Evolutionary conservation across 2,329 filamentous ascomycete species (phyloP).

Genomic region (Pseudopithomyces maydicus): DNA sequence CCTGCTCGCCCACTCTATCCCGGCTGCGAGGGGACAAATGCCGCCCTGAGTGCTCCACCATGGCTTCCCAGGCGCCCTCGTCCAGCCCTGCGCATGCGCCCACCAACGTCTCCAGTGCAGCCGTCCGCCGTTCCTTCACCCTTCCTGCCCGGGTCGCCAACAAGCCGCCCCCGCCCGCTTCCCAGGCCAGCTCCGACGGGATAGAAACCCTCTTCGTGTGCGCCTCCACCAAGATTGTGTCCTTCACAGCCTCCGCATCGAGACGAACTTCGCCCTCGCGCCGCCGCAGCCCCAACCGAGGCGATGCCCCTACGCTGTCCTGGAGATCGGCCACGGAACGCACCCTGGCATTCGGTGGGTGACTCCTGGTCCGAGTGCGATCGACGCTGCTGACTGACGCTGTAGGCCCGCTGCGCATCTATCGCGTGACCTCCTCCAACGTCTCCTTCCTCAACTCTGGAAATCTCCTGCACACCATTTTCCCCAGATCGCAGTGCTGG

Average conservation of each 20-base stretch:
- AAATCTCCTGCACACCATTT: constrained; percentile 79
- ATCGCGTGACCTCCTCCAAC: constrained; percentile 77
- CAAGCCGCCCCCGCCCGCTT: constrained; percentile 34
- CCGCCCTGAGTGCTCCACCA: constrained; percentile 31
- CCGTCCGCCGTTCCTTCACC: constrained; percentile 54
- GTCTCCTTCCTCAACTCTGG: constrained; percentile 89
- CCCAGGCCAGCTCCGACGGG: constrained; percentile 46
- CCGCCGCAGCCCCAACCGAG: constrained; percentile 14
- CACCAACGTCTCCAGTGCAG: constrained; percentile 21
- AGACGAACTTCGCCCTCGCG: constrained; percentile 43
- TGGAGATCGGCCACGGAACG: constrained; percentile 79
- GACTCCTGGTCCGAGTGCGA: not conserved
- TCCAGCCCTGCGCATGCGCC: constrained; percentile 33
- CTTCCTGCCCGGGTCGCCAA: constrained; percentile 48
- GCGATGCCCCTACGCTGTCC: constrained; percentile 66
- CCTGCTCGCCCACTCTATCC: not conserved
- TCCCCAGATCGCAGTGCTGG: constrained; percentile 92
- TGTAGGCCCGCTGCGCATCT: constrained; percentile 76
- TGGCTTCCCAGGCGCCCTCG: constrained; percentile 38
- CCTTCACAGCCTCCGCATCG: constrained; percentile 56
- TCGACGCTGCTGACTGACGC: constrained; percentile 3
- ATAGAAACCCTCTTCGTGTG: constrained; percentile 78
- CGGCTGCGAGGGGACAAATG: constrained; percentile 21
- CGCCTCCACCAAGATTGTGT: constrained; percentile 72
- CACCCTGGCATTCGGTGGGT: constrained; percentile 76